These are phyloP conservation scores for Ceratocystis cacaofunesta DNA, from an alignment of 2,329 filamentous ascomycete species.

Conservation along the genomic window DNA sequence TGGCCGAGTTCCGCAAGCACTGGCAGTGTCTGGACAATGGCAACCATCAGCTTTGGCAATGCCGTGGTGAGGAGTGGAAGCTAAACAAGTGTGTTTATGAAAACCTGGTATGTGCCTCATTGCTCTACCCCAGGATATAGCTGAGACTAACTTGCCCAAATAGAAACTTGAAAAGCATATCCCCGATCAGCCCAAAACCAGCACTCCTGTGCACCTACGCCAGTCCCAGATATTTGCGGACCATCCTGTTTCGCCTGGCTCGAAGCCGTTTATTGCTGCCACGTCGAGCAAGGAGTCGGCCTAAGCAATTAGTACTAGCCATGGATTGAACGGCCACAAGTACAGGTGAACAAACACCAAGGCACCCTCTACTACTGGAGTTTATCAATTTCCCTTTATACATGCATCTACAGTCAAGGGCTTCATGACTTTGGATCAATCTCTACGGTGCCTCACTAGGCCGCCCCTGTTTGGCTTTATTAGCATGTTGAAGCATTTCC, in stretches of 20 bases:
- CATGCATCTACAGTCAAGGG: background rate
- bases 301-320: background rate
- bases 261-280: constrained; percentile 30
- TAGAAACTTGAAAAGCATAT: constrained; percentile 75
- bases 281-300: constrained; percentile 22
- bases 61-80: constrained; percentile 71
- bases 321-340: background rate
- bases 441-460: background rate
- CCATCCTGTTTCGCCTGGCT: constrained; percentile 30
- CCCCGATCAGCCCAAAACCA: constrained; percentile 54
- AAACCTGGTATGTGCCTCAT: constrained; percentile 57
- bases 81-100: constrained; percentile 93
- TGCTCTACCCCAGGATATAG: background rate
- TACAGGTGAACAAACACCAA: background rate
- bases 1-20: constrained; percentile 80
- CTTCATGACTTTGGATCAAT: background rate
- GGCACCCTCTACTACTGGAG: background rate
- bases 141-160: constrained; percentile 7
- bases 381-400: background rate
- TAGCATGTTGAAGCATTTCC: background rate
- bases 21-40: constrained; percentile 94
- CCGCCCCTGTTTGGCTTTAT: background rate
- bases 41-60: constrained; percentile 97
- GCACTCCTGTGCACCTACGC: constrained; percentile 60
- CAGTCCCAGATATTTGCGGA: constrained; percentile 48